These are phyloP conservation scores for Pyrenochaeta sp. DNA, from an alignment of 2,329 filamentous ascomycete genomes.

Conservation along the genomic window DNA sequence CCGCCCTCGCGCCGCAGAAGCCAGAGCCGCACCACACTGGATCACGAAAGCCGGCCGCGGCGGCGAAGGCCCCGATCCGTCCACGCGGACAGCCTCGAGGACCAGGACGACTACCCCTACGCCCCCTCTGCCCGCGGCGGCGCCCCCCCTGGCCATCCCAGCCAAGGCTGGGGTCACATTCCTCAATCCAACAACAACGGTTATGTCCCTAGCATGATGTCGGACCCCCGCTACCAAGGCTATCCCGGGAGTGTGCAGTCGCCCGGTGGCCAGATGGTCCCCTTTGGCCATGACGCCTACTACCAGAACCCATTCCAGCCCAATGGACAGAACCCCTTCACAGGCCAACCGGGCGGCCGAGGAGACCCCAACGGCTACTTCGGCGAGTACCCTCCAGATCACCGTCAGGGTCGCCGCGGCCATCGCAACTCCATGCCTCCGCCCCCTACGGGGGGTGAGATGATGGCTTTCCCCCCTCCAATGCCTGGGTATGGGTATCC, in stretches of 20 bases:
- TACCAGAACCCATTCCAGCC: conserved; percentile 46
- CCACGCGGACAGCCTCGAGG: conserved; percentile 53
- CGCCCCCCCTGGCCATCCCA: conserved; percentile 45
- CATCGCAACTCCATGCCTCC: conserved; percentile 47
- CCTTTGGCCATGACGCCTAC: conserved; percentile 48
- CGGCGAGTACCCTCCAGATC: conserved; percentile 24
- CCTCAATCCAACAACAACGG: conserved; percentile 42
- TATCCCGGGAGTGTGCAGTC: conserved; percentile 31
- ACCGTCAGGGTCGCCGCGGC: conserved; percentile 23
- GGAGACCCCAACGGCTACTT: conserved; percentile 48
- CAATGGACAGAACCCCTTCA: conserved; percentile 35
- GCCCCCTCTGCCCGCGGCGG: conserved; percentile 32
- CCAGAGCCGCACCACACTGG: conserved; percentile 42
- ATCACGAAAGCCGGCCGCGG: conserved; percentile 36
- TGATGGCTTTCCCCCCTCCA: conserved; percentile 46
- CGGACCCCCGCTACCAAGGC: conserved; percentile 40
- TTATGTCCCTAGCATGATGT: conserved; percentile 50
- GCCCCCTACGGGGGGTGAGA: conserved; percentile 32
- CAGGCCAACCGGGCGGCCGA: conserved; percentile 25
- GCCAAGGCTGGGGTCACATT: conserved; percentile 46
- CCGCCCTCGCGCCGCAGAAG: conserved; percentile 44
- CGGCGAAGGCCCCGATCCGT: conserved; percentile 44
- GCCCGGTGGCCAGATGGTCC: conserved; percentile 39
- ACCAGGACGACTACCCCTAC: conserved; percentile 55
- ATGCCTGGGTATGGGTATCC: conserved; percentile 39